Percentiles rank a stretch among this genome's conserved stretches.
Conservation (phyloP, 2,329 filamentous ascomycete genomes). For the Metarhizium guizhouense region DNA sequence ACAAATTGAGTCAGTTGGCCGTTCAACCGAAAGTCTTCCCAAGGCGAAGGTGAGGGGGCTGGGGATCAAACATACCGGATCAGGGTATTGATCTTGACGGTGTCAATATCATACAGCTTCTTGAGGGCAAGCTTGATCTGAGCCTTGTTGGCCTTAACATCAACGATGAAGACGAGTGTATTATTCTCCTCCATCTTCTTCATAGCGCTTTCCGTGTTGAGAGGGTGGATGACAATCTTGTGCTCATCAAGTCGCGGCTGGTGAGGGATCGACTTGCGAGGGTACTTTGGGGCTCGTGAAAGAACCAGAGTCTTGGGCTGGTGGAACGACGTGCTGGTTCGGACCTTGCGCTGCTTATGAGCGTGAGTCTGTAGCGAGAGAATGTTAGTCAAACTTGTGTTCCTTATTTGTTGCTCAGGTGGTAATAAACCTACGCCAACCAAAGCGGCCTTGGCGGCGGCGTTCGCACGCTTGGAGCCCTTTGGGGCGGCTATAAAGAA, state of each 20-base stretch:
- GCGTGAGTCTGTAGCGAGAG: conserved; percentile 34
- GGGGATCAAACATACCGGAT: conserved; percentile 60
- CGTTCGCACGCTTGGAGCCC: conserved; percentile 77
- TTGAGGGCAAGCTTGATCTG: conserved; percentile 98
- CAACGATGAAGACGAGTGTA: conserved; percentile 96
- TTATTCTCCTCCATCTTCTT: conserved; percentile 99
- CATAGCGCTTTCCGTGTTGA: conserved; percentile 99
- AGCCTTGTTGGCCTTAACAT: conserved; percentile 97
- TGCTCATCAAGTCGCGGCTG: conserved; percentile 89
- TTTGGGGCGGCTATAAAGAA: conserved; percentile 48
- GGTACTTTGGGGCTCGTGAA: conserved; percentile 88
- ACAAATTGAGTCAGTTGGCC: not conserved
- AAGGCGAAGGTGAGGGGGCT: not conserved
- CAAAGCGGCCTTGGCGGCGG: conserved; percentile 91
- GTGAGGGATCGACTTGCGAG: conserved; percentile 87
- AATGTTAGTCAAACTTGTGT: conserved; percentile 3
- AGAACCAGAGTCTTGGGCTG: conserved; percentile 92
- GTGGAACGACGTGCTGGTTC: conserved; percentile 92
- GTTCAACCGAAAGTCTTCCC: too few relatives aligned
- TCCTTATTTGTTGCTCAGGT: not conserved
- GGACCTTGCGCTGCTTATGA: conserved; percentile 89
- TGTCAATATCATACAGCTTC: conserved; percentile 98
- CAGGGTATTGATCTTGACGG: conserved; percentile 98
- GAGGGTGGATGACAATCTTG: conserved; percentile 95
- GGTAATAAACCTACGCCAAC: conserved; percentile 68